Conservation (phyloP, 2,329 filamentous ascomycete genomes). For the Cercospora sojina region DNA sequence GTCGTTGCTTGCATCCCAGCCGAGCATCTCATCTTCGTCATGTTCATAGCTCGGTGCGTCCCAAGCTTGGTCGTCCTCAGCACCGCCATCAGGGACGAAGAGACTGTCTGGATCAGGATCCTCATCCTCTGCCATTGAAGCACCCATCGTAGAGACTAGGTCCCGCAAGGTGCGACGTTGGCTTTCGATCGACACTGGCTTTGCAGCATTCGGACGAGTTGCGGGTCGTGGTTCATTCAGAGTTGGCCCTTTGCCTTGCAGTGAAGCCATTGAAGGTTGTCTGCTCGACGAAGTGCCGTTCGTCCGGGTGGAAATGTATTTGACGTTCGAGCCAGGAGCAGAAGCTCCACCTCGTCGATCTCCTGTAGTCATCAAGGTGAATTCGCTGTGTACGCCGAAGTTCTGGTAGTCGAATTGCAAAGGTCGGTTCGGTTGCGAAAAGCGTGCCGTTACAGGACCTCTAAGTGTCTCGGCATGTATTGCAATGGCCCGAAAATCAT, state of each 20-base stretch:
- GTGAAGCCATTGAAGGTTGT: conserved; percentile 29
- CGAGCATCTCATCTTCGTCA: conserved; percentile 65
- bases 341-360: conserved; percentile 51
- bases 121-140: conserved; percentile 47
- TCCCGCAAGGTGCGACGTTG: conserved; percentile 31
- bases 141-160: conserved; percentile 36
- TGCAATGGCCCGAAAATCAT: conserved; percentile 77
- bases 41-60: conserved; percentile 67
- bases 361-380: conserved; percentile 79
- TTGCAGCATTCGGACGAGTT: conserved; percentile 35
- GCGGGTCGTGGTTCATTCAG: conserved; percentile 46
- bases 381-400: conserved; percentile 70
- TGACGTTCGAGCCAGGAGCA: conserved; percentile 32
- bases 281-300: conserved; percentile 26
- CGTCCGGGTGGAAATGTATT: conserved; percentile 41
- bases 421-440: conserved; percentile 69
- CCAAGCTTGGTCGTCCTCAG: conserved; percentile 69
- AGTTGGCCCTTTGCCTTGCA: conserved; percentile 18
- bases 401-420: conserved; percentile 70
- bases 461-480: conserved; percentile 70
- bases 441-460: conserved; percentile 65
- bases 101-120: conserved; percentile 65
- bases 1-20: conserved; percentile 70
- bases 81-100: conserved; percentile 59
- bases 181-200: conserved; percentile 35